Conservation (phyloP, 2,329 filamentous ascomycete genomes). For the Paraphoma chrysanthemicola region DNA sequence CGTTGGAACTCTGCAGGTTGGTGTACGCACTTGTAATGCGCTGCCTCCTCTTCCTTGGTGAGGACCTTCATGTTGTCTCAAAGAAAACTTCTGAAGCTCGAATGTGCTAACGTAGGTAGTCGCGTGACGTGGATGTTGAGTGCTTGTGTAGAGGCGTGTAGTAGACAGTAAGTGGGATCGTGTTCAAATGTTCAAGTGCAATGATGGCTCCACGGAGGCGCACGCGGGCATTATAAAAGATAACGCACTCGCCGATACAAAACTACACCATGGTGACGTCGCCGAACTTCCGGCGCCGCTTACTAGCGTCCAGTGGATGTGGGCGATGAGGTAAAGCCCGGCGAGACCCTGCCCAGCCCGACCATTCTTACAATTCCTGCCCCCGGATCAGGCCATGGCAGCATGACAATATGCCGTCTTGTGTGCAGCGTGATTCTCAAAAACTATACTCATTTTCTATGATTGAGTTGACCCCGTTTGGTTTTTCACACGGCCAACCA, state of each 20-base stretch:
- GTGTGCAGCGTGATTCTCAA: not conserved
- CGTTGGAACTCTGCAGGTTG: not conserved
- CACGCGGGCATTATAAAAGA: conserved; percentile 32
- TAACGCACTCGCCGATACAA: conserved; percentile 24
- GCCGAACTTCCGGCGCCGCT: conserved; percentile 39
- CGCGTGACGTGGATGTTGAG: not conserved
- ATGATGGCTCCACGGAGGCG: conserved; percentile 9
- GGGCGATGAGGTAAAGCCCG: conserved; percentile 35
- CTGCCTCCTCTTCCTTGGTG: conserved; percentile 88
- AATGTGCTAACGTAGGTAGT: not conserved
- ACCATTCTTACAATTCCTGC: not conserved
- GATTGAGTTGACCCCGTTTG: no score
- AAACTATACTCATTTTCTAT: not conserved
- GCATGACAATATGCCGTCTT: conserved; percentile 5
- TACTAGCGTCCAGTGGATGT: conserved; percentile 7
- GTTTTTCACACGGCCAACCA: no score
- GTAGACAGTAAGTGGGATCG: not conserved
- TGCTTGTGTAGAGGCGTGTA: not conserved
- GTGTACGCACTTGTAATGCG: conserved; percentile 73
- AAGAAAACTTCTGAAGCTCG: conserved; percentile 2
- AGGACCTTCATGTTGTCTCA: conserved; percentile 81
- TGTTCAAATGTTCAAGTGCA: not conserved
- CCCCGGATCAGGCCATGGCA: conserved; percentile 6
- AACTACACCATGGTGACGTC: conserved; percentile 46
- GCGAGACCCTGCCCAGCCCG: conserved; percentile 29